Base-by-base conservation (phyloP, 108 stramenopile species). In the Conticribra weissflogii region DNA sequence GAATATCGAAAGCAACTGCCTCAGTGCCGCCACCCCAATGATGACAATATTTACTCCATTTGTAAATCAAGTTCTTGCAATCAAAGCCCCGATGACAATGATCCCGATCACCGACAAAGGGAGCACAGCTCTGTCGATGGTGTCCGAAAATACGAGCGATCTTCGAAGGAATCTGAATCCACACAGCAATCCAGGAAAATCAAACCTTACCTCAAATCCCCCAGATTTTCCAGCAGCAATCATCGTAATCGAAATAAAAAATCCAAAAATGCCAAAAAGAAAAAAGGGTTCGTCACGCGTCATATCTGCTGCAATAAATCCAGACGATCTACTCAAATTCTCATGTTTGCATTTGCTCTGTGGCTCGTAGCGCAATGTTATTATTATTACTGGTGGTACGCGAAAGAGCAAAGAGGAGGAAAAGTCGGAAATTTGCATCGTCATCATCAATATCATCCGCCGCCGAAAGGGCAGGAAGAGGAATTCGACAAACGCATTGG, bases 281-380 rank as follows among this genome's bases (percentile, higher is more conserved):
- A 17, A 17, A 3, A 3, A 17, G 18, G 18, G 4, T 51, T 18
- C 3, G 4, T 16, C 32, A 68, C 36, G 23, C 33, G 31, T 34
- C 25, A 24, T 41, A 27, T 25, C 21, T 34, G 56, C 8, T 27
- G 56, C 25, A n/a, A 33, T 59, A 68, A 41, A 5, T 41, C 36
- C 8, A 41, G 17, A 46, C 22, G 58, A 15, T 81, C 74, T 23
- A 65, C 69, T 8, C 58, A 58, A 51, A 28, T 81, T 45, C 74
- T 81, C 0, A 23, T 54, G 17, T 3, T 53, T 7, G 55, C 74
- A 2, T 59, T 71, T 53, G 2, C 34, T 0, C 9, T 59, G 17
- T 81, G 79, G 79, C 23, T 56, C 14, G 16, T 44, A 9, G 63
- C 51, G 15, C 79, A 71, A 70, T 50, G 52, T n/a, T 63, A 76